Base-by-base conservation (phyloP, 78 protist species). In the Dictyostelium brefeldianum region DNA sequence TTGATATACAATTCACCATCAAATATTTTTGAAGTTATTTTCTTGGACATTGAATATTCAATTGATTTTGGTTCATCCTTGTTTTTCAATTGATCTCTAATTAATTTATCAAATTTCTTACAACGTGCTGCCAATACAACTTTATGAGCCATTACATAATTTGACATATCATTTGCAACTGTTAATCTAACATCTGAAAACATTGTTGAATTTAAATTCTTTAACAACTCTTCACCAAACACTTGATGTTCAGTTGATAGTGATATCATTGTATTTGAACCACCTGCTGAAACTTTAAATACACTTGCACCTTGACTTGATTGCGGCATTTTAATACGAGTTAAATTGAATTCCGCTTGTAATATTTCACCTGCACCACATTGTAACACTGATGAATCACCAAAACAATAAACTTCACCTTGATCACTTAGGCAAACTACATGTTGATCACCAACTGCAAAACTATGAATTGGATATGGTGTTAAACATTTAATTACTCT, bases 381-480 rank as follows among this genome's bases (percentile, higher is more conserved):
- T 64, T 87, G 93, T 10, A 4, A 2, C 5, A 36, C 5, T 25
- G 25, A 10, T 20, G 27, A 64, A 56, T 27, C 48, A 31, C 93
- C 93, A 77, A 48, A 87, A 11, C 83, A 56, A 6, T 54, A 54
- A 8, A 87, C 93, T 18, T 87, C 93, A 36, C 93, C 93, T 20
- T 48, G 50, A 64, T 87, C 84, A 12, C 84, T 62, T 0, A 87
- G 48, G 1, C 69, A 83, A 1, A 87, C 70, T 2, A 77, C 83
- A 65, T 87, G 93, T 11, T 77, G 70, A 25, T 77, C 36, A 12
- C 93, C 93, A 8, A 87, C 83, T 0, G 62, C 93, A 20, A 87
- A 46, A 14, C 29, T 64, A n/a, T 77, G 67, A 22, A 87, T 87
- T 29, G 80, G 65, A 22, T 77, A 87, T 3, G 93, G 48, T 0